A percentile compares a stretch with the other conserved stretches of the same genome.
phyloP scores from a whole-genome alignment of 768 basidiomycete genomes.

The Fomitopsis pulvina region DNA sequence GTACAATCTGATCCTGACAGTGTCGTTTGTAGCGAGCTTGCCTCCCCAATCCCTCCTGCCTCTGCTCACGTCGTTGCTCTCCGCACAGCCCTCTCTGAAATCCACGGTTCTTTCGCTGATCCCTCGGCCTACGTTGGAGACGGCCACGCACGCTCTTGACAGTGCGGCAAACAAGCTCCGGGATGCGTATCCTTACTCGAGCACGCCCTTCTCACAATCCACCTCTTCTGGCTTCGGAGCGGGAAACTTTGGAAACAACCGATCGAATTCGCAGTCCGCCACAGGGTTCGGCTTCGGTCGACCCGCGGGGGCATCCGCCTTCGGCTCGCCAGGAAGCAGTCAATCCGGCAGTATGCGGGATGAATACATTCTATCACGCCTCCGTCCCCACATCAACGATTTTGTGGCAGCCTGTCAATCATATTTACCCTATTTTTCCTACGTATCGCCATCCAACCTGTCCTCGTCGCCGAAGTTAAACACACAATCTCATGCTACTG shows the following conservation, averaged over 20 bases:
- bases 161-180: slow-evolving; percentile 66
- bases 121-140: slow-evolving; percentile 78
- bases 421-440: slow-evolving; percentile 83
- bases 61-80: slow-evolving; percentile 61
- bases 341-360: slow-evolving; percentile 59
- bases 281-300: slow-evolving; percentile 21
- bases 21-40: slow-evolving; percentile 53
- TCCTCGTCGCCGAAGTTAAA: slow-evolving; percentile 20
- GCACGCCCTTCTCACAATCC: slow-evolving; percentile 29
- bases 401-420: slow-evolving; percentile 74
- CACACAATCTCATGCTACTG: slow-evolving; percentile 32
- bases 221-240: slow-evolving; percentile 28
- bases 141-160: slow-evolving; percentile 60
- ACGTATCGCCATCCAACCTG: slow-evolving; percentile 29
- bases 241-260: slow-evolving; percentile 5
- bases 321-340: slow-evolving; percentile 6
- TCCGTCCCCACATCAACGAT: slow-evolving; percentile 69
- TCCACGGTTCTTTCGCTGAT: slow-evolving; percentile 67
- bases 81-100: slow-evolving; percentile 65
- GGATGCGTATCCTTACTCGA: slow-evolving; percentile 82
- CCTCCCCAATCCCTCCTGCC: slow-evolving; percentile 74
- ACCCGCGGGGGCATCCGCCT: slow-evolving; percentile 3
- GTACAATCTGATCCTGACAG: background rate
- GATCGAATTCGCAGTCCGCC: slow-evolving; percentile 2
- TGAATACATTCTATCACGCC: slow-evolving; percentile 67